A percentile compares a stretch with the other conserved stretches of the same genome.
Conservation (phyloP, 345 rosid genomes). For the Populus tremula region DNA sequence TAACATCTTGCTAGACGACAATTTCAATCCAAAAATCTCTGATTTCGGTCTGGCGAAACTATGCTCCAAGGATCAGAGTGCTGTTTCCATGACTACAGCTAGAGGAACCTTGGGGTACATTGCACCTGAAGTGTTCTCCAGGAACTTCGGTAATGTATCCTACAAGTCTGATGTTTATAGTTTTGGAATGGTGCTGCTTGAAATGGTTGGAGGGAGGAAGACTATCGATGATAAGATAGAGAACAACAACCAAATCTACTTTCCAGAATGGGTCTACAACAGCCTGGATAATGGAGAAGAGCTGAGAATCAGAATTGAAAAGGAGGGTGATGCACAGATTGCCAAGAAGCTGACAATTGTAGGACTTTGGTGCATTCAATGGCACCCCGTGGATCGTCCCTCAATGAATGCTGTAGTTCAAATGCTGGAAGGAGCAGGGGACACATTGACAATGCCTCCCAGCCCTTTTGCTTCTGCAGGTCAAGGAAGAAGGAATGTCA, state of each 20-base stretch:
- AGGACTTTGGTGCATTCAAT: slow-evolving; percentile 15
- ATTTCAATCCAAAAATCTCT: slow-evolving; percentile 21
- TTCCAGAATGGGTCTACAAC: slow-evolving; percentile 13
- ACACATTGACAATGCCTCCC: not conserved
- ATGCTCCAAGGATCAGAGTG: slow-evolving; percentile 29
- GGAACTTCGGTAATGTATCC: slow-evolving; percentile 26
- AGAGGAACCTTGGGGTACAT: slow-evolving; percentile 27
- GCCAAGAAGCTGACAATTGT: slow-evolving; percentile 13
- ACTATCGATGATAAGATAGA: not conserved
- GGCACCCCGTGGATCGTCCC: slow-evolving; percentile 14
- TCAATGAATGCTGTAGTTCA: slow-evolving; percentile 1
- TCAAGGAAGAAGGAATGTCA: not conserved
- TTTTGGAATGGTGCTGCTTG: slow-evolving; percentile 25
- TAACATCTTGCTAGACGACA: slow-evolving; percentile 4
- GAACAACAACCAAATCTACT: not conserved
- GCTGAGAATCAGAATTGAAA: not conserved
- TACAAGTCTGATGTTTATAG: slow-evolving; percentile 28
- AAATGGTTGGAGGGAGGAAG: slow-evolving; percentile 26
- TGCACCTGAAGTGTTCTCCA: slow-evolving; percentile 28
- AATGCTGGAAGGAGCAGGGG: slow-evolving; percentile 3
- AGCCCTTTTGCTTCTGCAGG: slow-evolving; percentile 8
- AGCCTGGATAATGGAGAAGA: slow-evolving; percentile 10
- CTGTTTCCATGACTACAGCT: slow-evolving; percentile 28
- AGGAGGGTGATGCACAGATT: slow-evolving; percentile 1
- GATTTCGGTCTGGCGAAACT: slow-evolving; percentile 26